Conservation (phyloP, 2,329 filamentous ascomycete genomes). For the Trichophyton verrucosum region DNA sequence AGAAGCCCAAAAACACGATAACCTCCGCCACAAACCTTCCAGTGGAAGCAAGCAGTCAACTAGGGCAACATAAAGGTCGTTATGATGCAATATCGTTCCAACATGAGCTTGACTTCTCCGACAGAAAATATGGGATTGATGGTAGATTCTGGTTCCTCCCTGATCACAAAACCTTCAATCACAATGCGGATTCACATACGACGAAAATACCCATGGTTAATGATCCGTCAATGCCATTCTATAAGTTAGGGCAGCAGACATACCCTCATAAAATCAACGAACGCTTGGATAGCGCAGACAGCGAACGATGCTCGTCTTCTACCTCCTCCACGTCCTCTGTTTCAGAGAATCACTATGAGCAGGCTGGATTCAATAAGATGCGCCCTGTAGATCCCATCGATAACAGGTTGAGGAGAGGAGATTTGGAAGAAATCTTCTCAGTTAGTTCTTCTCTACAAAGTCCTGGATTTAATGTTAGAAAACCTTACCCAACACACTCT, state of each 20-base stretch:
- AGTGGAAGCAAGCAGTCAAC: background rate
- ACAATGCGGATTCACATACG: background rate
- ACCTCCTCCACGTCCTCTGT: background rate
- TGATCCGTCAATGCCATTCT: background rate
- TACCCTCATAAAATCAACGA: background rate
- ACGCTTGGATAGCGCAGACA: background rate
- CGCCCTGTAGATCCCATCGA: background rate
- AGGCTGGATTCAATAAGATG: background rate
- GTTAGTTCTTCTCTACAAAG: background rate
- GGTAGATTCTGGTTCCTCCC: constrained; percentile 35
- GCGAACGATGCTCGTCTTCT: background rate
- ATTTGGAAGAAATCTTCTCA: background rate
- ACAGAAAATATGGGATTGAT: constrained; percentile 41
- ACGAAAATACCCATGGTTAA: background rate
- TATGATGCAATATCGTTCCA: constrained; percentile 44
- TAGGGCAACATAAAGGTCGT: constrained; percentile 3
- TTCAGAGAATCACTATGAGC: background rate
- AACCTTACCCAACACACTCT: background rate
- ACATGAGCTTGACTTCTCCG: constrained; percentile 35
- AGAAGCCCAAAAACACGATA: background rate
- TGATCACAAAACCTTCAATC: background rate
- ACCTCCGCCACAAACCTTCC: background rate
- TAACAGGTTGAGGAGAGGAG: background rate
- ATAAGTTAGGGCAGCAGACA: background rate
- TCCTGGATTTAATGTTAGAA: background rate